phyloP scores from a whole-genome alignment of 2,329 filamentous ascomycete species.

The Penicillium sp. region DNA sequence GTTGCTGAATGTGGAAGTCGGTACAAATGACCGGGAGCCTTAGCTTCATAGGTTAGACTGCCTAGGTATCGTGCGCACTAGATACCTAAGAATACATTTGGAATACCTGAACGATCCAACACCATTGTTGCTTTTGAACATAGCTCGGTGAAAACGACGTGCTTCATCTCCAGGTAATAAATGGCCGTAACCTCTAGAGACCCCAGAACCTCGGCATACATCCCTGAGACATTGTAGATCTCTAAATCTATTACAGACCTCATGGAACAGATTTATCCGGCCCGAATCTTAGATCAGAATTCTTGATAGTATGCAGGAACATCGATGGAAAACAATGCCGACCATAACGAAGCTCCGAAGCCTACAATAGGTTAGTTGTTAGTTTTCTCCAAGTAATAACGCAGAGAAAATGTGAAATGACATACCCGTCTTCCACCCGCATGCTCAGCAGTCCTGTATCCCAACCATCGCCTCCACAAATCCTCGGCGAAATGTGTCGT shows the following conservation, averaged over 20 bases:
- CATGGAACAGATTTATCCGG: constrained; percentile 20
- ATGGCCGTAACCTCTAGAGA: too few species aligned
- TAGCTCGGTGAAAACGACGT: too few species aligned
- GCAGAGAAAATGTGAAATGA: not conserved
- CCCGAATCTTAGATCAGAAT: constrained; percentile 15
- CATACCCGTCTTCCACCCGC: constrained; percentile 18
- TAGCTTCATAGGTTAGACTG: too few species aligned
- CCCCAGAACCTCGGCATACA: too few species aligned
- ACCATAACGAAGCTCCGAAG: constrained; percentile 14
- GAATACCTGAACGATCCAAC: not conserved
- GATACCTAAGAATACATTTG: too few species aligned
- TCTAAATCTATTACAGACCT: not conserved
- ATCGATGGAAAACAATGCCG: constrained; percentile 25
- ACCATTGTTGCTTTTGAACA: not conserved
- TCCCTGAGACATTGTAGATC: not conserved
- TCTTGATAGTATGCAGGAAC: constrained; percentile 25
- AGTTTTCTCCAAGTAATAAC: too few species aligned
- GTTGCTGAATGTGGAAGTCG: too few species aligned
- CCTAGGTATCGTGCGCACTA: too few species aligned
- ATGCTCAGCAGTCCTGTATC: constrained; percentile 24
- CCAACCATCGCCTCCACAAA: constrained; percentile 54
- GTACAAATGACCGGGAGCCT: too few species aligned
- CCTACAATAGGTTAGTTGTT: constrained; percentile 5
- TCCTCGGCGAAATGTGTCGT: constrained; percentile 41
- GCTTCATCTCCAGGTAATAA: too few species aligned